Percentiles rank a stretch among this genome's conserved stretches.
Conservation (phyloP, 257 asterid genomes). For the Ilex asprella region DNA sequence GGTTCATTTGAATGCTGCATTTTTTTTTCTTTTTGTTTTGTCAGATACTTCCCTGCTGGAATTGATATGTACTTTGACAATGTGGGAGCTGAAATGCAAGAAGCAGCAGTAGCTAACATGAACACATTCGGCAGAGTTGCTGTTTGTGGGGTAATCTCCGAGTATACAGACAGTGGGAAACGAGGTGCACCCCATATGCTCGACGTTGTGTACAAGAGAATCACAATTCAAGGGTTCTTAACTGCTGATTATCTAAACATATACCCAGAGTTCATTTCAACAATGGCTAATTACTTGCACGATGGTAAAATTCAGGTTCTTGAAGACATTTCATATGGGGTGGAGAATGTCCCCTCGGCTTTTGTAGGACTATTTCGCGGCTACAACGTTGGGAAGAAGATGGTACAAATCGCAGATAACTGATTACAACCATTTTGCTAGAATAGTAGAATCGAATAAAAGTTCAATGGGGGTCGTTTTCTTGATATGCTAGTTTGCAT, state of each 20-base stretch:
- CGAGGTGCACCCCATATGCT: conserved; percentile 39
- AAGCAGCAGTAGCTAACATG: conserved; percentile 64
- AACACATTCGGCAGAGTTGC: conserved; percentile 61
- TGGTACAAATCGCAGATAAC: conserved; percentile 41
- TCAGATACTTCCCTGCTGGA: conserved; percentile 63
- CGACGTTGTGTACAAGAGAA: conserved; percentile 51
- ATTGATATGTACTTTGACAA: conserved; percentile 77
- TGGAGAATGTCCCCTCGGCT: conserved; percentile 54
- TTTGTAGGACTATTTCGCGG: conserved; percentile 47
- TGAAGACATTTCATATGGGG: conserved; percentile 40
- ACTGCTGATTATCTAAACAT: conserved; percentile 37
- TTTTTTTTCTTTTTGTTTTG: no score
- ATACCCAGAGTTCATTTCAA: conserved; percentile 31
- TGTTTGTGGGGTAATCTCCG: conserved; percentile 65
- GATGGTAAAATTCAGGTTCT: conserved; percentile 40
- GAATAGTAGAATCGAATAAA: no score
- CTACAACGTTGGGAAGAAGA: conserved; percentile 47
- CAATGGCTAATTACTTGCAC: conserved; percentile 32
- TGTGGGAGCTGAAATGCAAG: conserved; percentile 66
- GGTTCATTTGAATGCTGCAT: no score
- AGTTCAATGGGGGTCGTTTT: no score
- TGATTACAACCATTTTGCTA: background rate
- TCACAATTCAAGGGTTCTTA: conserved; percentile 53
- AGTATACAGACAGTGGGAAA: conserved; percentile 32
- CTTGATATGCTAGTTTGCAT: no score